Conservation (phyloP, 306 rosid genomes). For the Cicer bijugum region DNA sequence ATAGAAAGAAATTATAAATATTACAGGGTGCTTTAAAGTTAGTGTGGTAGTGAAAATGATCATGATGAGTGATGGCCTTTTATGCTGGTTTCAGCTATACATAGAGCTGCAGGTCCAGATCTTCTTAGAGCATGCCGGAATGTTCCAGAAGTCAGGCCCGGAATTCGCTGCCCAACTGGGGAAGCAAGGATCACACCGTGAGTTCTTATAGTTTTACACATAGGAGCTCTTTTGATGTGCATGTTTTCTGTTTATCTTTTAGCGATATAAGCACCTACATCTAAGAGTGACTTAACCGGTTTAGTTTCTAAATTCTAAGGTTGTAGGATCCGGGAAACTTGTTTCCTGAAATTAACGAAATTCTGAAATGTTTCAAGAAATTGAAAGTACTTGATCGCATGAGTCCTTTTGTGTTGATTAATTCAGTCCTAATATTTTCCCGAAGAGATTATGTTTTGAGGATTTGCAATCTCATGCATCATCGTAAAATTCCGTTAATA, state of each 20-base stretch:
- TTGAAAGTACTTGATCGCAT: neutral
- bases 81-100: slow-evolving; percentile 61
- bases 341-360: neutral
- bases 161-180: slow-evolving; percentile 88
- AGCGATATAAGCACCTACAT: neutral
- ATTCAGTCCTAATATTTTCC: neutral
- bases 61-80: neutral
- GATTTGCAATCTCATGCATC: neutral
- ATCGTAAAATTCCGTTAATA: neutral
- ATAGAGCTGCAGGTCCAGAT: slow-evolving; percentile 84
- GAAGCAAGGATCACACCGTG: slow-evolving; percentile 93
- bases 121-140: slow-evolving; percentile 68
- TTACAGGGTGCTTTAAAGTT: neutral
- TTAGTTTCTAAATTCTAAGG: neutral
- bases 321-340: neutral
- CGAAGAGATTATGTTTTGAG: neutral
- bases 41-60: neutral
- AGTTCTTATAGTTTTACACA: slow-evolving; percentile 36
- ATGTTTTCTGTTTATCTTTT: neutral
- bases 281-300: neutral
- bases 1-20: neutral
- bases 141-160: slow-evolving; percentile 72
- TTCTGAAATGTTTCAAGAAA: neutral
- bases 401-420: neutral
- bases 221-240: slow-evolving; percentile 16